These are phyloP conservation scores for Phalaenopsis equestris DNA, from an alignment of 106 monocot species.

Conservation along the genomic window DNA sequence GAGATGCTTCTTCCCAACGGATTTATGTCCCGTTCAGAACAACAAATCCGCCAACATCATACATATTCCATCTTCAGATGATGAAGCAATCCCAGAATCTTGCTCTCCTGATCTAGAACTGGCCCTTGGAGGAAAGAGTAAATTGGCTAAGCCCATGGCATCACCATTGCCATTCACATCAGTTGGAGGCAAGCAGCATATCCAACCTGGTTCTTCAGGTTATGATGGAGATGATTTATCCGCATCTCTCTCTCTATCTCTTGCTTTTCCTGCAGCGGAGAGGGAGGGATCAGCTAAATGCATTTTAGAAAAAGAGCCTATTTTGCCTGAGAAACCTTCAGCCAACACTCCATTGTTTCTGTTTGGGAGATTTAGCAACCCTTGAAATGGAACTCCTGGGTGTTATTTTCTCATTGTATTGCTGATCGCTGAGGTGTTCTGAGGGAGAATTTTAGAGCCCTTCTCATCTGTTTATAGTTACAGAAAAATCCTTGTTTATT, in stretches of 20 bases:
- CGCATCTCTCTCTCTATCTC: slow-evolving; percentile 53
- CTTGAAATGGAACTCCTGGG: background rate
- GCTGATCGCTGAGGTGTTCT: background rate
- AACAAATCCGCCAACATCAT: slow-evolving; percentile 6
- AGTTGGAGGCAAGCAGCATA: background rate
- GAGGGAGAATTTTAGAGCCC: slow-evolving; percentile 4
- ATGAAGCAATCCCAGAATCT: slow-evolving; percentile 23
- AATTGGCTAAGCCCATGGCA: slow-evolving; percentile 6
- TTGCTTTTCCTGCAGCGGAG: slow-evolving; percentile 38
- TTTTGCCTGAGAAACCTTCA: slow-evolving; percentile 5
- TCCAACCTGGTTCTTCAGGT: background rate
- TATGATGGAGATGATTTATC: slow-evolving; percentile 19
- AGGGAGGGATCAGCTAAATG: background rate
- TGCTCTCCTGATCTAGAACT: slow-evolving; percentile 51
- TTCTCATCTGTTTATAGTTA: slow-evolving; percentile 26
- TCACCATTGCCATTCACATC: slow-evolving; percentile 13
- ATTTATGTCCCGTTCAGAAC: slow-evolving; percentile 10
- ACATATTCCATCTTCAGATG: slow-evolving; percentile 26
- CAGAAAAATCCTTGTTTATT: background rate
- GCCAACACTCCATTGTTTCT: background rate
- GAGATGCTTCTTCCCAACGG: slow-evolving; percentile 36
- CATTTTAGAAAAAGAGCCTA: slow-evolving; percentile 11
- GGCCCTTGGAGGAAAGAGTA: slow-evolving; percentile 35
- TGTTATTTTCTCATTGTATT: background rate
- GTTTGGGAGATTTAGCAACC: slow-evolving; percentile 11